phyloP scores from a whole-genome alignment of 2,329 filamentous ascomycete species.

The Paraphoma sp. region DNA sequence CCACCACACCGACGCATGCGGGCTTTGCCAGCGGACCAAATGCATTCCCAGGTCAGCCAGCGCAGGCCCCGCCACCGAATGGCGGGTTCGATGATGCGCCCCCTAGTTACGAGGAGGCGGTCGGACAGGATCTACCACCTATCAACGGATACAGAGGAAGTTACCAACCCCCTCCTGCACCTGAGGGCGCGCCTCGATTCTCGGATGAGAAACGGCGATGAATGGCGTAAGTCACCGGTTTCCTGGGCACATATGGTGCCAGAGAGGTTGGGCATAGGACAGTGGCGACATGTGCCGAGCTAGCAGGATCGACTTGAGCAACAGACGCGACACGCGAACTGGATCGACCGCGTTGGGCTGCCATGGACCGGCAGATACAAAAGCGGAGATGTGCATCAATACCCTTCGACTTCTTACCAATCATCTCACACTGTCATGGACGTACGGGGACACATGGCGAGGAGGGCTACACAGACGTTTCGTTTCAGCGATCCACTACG shows the following conservation, averaged over 20 bases:
- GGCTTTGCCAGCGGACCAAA: constrained; percentile 23
- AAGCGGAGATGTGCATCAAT: constrained; percentile 11
- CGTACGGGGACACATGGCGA: constrained; percentile 12
- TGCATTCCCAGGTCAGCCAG: constrained; percentile 28
- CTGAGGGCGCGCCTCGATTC: constrained; percentile 45
- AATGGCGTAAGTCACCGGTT: constrained; percentile 1
- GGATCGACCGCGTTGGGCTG: neutral
- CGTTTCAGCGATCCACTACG: neutral
- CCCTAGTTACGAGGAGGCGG: constrained; percentile 92
- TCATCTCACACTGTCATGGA: constrained; percentile 19
- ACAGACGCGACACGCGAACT: neutral
- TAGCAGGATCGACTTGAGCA: neutral
- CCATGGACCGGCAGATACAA: neutral
- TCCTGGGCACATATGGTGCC: neutral
- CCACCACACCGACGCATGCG: constrained; percentile 31
- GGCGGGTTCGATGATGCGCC: constrained; percentile 74
- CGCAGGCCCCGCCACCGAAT: constrained; percentile 15
- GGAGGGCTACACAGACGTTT: neutral
- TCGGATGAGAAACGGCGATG: constrained; percentile 46
- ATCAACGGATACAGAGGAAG: constrained; percentile 74
- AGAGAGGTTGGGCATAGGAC: neutral
- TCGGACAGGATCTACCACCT: constrained; percentile 78
- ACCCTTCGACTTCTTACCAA: constrained; percentile 18
- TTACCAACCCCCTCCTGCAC: constrained; percentile 58
- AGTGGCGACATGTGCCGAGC: neutral